Percentiles rank a stretch among this genome's conserved stretches.
Conservation (phyloP, 345 rosid genomes). For the Geranium brycei region DNA sequence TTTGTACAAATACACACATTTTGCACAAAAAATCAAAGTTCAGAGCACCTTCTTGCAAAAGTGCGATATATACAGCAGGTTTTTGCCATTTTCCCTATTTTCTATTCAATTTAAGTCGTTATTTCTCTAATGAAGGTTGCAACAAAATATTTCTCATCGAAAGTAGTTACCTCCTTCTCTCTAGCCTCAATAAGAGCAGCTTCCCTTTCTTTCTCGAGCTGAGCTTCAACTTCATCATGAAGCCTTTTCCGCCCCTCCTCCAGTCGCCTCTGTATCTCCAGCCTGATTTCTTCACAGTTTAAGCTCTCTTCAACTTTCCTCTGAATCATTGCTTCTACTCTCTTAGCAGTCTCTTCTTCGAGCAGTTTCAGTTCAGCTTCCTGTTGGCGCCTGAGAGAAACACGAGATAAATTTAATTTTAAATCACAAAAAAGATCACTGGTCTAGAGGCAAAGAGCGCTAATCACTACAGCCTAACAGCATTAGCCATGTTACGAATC, state of each 20-base stretch:
- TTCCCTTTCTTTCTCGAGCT: constrained; percentile 82
- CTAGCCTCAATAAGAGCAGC: constrained; percentile 51
- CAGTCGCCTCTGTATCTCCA: constrained; percentile 48
- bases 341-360: constrained; percentile 82
- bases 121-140: background rate
- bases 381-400: constrained; percentile 63
- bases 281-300: constrained; percentile 51
- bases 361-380: constrained; percentile 82
- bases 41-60: no score
- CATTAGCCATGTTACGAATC: constrained; percentile 8
- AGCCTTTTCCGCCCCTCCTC: constrained; percentile 74
- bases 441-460: no score
- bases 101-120: no score
- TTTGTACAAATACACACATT: no score
- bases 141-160: background rate
- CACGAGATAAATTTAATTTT: constrained; percentile 18
- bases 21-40: no score
- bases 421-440: background rate
- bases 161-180: constrained; percentile 52
- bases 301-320: constrained; percentile 72
- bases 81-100: no score
- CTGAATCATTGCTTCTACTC: constrained; percentile 70
- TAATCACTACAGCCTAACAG: constrained; percentile 9
- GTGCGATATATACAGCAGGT: no score
- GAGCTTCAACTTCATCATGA: constrained; percentile 54